Evolutionary conservation across 345 rosid genomes (phyloP).

Genomic region (Abelmoschus esculentus): DNA sequence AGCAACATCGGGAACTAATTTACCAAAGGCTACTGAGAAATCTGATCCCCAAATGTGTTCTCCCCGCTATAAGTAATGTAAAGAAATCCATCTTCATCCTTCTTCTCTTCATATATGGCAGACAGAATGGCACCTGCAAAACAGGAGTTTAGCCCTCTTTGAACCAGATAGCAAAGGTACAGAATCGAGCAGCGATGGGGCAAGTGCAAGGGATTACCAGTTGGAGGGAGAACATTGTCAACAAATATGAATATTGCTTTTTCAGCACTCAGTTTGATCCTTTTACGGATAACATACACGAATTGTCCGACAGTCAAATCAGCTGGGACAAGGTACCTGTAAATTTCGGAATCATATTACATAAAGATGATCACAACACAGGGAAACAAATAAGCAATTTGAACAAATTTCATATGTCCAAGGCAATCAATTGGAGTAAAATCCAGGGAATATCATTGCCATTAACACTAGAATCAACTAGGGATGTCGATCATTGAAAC

Average conservation of each 20-base stretch:
- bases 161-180: not conserved
- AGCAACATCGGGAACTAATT: not conserved
- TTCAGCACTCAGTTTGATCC: slow-evolving; percentile 90
- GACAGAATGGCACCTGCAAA: slow-evolving; percentile 67
- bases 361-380: not conserved
- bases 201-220: slow-evolving; percentile 36
- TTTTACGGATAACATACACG: slow-evolving; percentile 84
- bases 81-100: slow-evolving; percentile 94
- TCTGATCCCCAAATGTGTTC: slow-evolving; percentile 63
- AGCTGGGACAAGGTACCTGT: slow-evolving; percentile 92
- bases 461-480: not conserved
- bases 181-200: not conserved
- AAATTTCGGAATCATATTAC: slow-evolving; percentile 17
- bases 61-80: slow-evolving; percentile 94
- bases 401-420: not conserved
- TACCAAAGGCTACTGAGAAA: not conserved
- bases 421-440: no score
- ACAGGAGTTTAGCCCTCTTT: not conserved
- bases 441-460: no score
- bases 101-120: slow-evolving; percentile 81
- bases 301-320: slow-evolving; percentile 87
- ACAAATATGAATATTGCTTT: slow-evolving; percentile 92
- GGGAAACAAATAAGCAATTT: not conserved
- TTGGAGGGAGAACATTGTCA: slow-evolving; percentile 94
- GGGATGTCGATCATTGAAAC: not conserved